Evolutionary conservation across 495 filamentous ascomycete species (phyloP), one percentile per base, ranked within the genome.

Genomic region (Copromyces sp.): DNA sequence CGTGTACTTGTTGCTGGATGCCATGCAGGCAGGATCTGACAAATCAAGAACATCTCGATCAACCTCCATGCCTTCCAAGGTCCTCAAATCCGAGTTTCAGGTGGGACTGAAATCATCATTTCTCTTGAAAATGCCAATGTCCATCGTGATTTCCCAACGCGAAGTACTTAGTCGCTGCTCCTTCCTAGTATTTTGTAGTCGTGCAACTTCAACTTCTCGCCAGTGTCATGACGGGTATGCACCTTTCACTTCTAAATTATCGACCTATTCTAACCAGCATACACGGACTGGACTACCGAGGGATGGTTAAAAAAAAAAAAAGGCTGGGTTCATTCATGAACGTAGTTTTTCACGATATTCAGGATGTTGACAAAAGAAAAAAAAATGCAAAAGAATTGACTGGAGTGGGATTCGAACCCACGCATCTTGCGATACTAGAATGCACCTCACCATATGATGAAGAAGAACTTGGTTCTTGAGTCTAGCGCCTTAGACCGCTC

Each of bases 401-500:
- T 40, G 69, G 4, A 70, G 69, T 17, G 69, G 11, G 69, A 45
- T 70, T 70, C 69, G 69, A 70, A 70, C 69, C 11, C 69, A 17
- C 69, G 69, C 69, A 16, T 70, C 69, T 70, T 47, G 5, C 69
- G 53, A 71, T 35, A 47, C 53, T 61, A 61, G 53, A 61, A 61
- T 32, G 2, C 53, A 61, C 53, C 29, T 61, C 53, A 35, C 53
- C 3, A 16, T 32, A 45, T 11, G 12, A 24, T 72, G 44, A 59
- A 71, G 70, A 74, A 44, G 39, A 70, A 70, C 69, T 70, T 61
- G 3, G 53, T 61, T 61, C 53, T 61, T 70, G 42, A 70, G 42
- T 42, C 69, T 44, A 70, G 39, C 69, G 69, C 69, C 69, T 70
- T 70, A 70, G 42, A 70, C 69, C 69, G 42, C 69, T 70, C 69